Evolutionary conservation across 2,329 filamentous ascomycete species (phyloP), one percentile per base, ranked within the genome.

Genomic region (Fusarium clavum): DNA sequence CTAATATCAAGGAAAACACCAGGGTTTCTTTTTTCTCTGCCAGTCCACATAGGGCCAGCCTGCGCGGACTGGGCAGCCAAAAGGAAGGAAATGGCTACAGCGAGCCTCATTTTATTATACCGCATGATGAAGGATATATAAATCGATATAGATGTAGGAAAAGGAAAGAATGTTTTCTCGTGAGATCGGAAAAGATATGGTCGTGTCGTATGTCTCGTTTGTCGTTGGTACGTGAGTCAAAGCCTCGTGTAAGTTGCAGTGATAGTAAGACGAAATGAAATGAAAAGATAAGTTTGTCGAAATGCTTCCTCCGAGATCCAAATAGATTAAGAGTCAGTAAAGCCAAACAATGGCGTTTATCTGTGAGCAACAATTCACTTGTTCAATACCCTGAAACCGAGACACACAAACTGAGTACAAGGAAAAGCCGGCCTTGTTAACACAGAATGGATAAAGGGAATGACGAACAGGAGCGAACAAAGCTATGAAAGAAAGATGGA

Each of bases 31-130:
- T 49, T 72, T 48, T 44, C 59, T 65, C 75, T 78, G 22, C 71
- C 70, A 69, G 73, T 76, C 77, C 78, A 75, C 56, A 73, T 73
- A 77, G 77, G 81, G 70, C 79, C 79, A 70, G 79, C 79, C 77
- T 78, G 71, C 25, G 72, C 71, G 58, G 66, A 76, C 65, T 77
- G 74, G 22, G 72, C 67, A 72, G 71, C 59, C 55, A 77, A 61
- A 61, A 80, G 70, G 57, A 78, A 43, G 69, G 61, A 75, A 8
- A 79, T 54, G 64, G 63, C 76, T 32, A 73, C 62, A 24, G 61
- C 62, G 20, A 75, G 52, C 41, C 62, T 67, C 34, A 30, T 67
- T 48, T 49, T 65, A 53, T 70, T 62, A 56, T 59, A 72, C 38
- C 63, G 65, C 74, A 77, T 77, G 43, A 54, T 73, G 64, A 57